These are phyloP conservation scores for Lippia alba DNA, from an alignment of 305 asterid genomes.

Conservation along the genomic window DNA sequence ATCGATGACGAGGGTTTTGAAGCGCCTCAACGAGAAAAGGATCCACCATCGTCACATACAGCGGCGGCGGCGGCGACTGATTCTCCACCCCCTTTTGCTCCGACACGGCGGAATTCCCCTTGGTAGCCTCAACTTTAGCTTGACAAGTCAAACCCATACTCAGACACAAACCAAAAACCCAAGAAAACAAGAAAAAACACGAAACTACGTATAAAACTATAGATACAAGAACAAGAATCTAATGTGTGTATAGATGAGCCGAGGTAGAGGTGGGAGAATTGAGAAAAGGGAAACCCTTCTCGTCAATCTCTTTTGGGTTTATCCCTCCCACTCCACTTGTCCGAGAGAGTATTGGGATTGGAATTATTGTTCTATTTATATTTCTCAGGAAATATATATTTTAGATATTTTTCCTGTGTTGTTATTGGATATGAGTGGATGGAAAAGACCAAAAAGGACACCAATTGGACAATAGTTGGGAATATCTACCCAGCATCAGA, in stretches of 20 bases:
- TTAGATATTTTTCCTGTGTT: not conserved
- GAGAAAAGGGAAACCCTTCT: constrained; percentile 47
- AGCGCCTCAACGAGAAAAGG: constrained; percentile 90
- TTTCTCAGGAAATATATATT: not conserved
- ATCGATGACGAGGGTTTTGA: constrained; percentile 90
- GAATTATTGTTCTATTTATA: constrained; percentile 37
- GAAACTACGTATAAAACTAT: not conserved
- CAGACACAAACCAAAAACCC: not conserved
- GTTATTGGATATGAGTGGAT: too few relatives aligned
- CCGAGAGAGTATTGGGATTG: constrained; percentile 32
- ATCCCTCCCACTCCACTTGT: constrained; percentile 44
- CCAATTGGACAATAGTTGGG: constrained; percentile 20
- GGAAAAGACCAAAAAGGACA: constrained; percentile 37
- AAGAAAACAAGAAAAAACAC: not conserved
- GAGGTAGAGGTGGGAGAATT: constrained; percentile 30
- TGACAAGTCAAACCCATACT: constrained; percentile 46
- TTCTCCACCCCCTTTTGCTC: constrained; percentile 42
- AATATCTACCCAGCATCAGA: constrained; percentile 3
- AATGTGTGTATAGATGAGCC: constrained; percentile 11
- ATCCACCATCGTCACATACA: constrained; percentile 68
- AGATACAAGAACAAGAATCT: not conserved
- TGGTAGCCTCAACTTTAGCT: constrained; percentile 36
- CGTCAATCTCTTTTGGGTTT: constrained; percentile 36
- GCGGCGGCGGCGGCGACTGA: constrained; percentile 45
- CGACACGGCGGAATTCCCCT: constrained; percentile 28